Conservation (phyloP, 2,329 filamentous ascomycete genomes). For the Blastomyces gilchristii region DNA sequence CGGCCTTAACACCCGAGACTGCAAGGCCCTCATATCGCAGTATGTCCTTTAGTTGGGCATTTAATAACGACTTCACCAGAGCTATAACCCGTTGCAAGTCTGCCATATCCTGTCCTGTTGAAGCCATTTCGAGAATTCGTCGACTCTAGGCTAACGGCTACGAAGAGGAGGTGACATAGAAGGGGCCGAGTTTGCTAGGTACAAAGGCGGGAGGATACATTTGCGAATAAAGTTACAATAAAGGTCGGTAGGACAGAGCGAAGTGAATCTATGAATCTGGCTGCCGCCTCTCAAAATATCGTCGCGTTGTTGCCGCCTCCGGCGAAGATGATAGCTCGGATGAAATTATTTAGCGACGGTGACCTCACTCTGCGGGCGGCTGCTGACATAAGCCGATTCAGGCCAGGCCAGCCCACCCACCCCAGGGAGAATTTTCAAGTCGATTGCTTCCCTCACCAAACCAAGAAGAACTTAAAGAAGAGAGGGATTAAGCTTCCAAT, state of each 20-base stretch:
- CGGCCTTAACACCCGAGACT: constrained; percentile 74
- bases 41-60: constrained; percentile 63
- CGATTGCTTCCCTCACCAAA: background rate
- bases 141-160: background rate
- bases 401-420: background rate
- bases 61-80: constrained; percentile 47
- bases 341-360: background rate
- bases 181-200: background rate
- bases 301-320: background rate
- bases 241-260: background rate
- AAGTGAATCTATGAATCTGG: background rate
- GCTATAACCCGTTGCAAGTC: constrained; percentile 35
- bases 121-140: constrained; percentile 25
- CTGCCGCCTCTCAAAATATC: background rate
- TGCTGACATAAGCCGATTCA: constrained; percentile 2
- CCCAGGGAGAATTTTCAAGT: background rate
- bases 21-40: constrained; percentile 63
- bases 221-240: background rate
- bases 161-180: background rate
- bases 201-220: background rate
- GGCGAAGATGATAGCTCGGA: background rate
- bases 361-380: constrained; percentile 3
- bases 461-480: background rate
- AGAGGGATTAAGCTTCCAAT: background rate
- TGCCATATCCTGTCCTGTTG: constrained; percentile 27